Conservation (phyloP, 192 early-diverging fungal genomes). For the Kickxella alabastrina region DNA sequence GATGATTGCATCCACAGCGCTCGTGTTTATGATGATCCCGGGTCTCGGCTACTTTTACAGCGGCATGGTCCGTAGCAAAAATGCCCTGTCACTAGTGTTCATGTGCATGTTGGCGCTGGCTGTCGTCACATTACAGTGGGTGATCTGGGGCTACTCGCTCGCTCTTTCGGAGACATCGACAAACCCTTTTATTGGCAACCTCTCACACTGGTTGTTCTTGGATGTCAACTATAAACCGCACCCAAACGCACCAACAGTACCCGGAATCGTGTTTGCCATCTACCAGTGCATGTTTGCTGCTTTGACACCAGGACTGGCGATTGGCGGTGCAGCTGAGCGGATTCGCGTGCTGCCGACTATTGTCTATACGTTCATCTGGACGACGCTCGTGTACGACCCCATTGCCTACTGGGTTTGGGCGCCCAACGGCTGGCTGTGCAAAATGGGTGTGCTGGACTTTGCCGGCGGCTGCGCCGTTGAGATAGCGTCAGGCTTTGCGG, state of each 20-base stretch:
- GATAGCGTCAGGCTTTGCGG: conserved; percentile 73
- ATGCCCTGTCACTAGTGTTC: conserved; percentile 75
- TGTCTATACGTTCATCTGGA: conserved; percentile 64
- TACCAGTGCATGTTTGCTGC: conserved; percentile 83
- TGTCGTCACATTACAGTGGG: conserved; percentile 73
- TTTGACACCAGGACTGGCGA: conserved; percentile 66
- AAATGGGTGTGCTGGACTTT: conserved; percentile 76
- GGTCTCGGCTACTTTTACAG: conserved; percentile 76
- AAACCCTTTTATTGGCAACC: conserved; percentile 67
- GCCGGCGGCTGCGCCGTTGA: conserved; percentile 89
- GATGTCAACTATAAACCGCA: conserved; percentile 56
- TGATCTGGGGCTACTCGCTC: conserved; percentile 67
- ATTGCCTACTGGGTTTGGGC: conserved; percentile 84
- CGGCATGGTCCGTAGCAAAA: conserved; percentile 71
- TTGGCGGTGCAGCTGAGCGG: conserved; percentile 71
- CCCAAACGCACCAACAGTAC: conserved; percentile 59
- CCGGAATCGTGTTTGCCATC: conserved; percentile 59
- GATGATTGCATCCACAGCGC: conserved; percentile 63
- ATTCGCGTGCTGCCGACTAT: conserved; percentile 64
- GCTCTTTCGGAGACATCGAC: conserved; percentile 64
- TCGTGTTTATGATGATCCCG: conserved; percentile 76
- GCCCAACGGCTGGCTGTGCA: conserved; percentile 71
- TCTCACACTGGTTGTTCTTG: conserved; percentile 58
- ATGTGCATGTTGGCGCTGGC: conserved; percentile 67
- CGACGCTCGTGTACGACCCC: conserved; percentile 67